These are phyloP conservation scores for rapeseed (Brassica napus) DNA, from an alignment of 345 rosid species.

Conservation along the genomic window Da-Ae NC_063450.1:51871501-51872000, in stretches of 20 bases:
- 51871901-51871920: constrained; percentile 12
- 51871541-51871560: constrained; percentile 91
- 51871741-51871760: constrained; percentile 13
- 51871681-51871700: constrained; percentile 88
- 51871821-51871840: constrained; percentile 35
- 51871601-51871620: constrained; percentile 15
- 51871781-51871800: constrained; percentile 24
- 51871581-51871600: not conserved
- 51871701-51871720: constrained; percentile 82
- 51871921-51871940: constrained; percentile 27
- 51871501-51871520: constrained; percentile 96
- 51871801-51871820: constrained; percentile 17
- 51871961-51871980: constrained; percentile 12
- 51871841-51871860: constrained; percentile 10
- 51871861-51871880: constrained; percentile 14
- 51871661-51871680: constrained; percentile 72
- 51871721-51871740: constrained; percentile 79
- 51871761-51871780: constrained; percentile 24
- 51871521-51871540: constrained; percentile 99
- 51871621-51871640: not conserved
- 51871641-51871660: constrained; percentile 43
- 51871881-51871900: not conserved
- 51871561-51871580: constrained; percentile 90
- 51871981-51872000: constrained; percentile 24
- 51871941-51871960: constrained; percentile 14